Conservation (phyloP, 768 basidiomycete genomes). For the Lentinula aciculospora region DNA sequence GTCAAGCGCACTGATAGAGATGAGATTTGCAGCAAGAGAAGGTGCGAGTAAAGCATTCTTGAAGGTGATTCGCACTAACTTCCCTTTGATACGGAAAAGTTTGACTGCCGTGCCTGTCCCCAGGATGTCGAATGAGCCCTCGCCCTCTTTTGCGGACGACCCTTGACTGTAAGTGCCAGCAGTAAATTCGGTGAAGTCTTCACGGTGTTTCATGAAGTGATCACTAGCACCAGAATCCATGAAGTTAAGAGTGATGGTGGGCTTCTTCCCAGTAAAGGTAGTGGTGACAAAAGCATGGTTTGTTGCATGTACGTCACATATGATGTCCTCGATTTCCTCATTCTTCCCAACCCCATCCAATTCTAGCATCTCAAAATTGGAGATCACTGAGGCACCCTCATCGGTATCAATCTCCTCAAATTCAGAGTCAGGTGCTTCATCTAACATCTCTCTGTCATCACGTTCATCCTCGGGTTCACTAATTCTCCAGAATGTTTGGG, state of each 20-base stretch:
- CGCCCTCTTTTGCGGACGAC: background rate
- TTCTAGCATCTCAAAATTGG: no score
- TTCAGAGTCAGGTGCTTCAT: no score
- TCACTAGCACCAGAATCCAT: constrained; percentile 10
- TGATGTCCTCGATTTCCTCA: no score
- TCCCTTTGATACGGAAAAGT: background rate
- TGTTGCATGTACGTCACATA: no score
- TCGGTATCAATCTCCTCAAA: no score
- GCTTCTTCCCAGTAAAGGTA: no score
- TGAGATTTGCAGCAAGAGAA: constrained; percentile 10
- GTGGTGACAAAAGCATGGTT: no score
- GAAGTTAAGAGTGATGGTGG: background rate
- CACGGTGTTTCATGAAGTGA: constrained; percentile 7
- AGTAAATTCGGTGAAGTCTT: background rate
- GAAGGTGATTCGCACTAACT: background rate
- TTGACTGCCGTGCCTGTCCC: constrained; percentile 6
- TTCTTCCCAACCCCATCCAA: no score
- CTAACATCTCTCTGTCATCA: no score
- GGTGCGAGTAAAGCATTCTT: constrained; percentile 11
- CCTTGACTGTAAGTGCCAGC: background rate
- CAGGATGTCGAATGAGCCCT: background rate
- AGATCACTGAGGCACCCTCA: no score
- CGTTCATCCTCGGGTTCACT: no score
- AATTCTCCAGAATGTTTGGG: no score
- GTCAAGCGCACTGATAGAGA: constrained; percentile 9